phyloP scores from a whole-genome alignment of 2,329 filamentous ascomycete species.

The Penicillium sp. region DNA sequence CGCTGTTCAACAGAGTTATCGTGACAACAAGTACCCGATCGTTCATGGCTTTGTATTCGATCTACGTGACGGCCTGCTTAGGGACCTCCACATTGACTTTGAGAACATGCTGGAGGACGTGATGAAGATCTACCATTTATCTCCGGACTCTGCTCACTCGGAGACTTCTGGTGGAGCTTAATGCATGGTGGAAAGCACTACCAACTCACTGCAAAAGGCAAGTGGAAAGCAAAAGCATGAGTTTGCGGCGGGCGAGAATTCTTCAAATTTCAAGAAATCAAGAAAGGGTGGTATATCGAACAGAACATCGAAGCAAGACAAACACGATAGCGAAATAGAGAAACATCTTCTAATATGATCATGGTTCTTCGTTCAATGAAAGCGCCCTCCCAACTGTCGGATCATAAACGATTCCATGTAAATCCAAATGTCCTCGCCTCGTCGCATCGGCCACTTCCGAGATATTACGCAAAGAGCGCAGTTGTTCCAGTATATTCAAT shows the following conservation, averaged over 20 bases:
- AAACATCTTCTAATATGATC: not conserved
- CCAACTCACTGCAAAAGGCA: not conserved
- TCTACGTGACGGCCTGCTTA: constrained; percentile 70
- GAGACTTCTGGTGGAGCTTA: constrained; percentile 5
- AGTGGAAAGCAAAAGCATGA: not conserved
- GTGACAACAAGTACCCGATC: constrained; percentile 67
- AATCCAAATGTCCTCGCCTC: constrained; percentile 15
- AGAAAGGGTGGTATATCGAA: not conserved
- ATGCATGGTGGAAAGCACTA: not conserved
- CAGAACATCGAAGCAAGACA: not conserved
- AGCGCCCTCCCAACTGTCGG: constrained; percentile 12
- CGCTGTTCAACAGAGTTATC: constrained; percentile 66
- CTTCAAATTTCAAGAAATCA: not conserved
- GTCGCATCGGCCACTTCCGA: constrained; percentile 24
- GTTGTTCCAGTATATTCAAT: constrained; percentile 31
- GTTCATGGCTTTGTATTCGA: constrained; percentile 78
- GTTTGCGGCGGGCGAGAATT: not conserved
- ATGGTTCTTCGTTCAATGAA: constrained; percentile 15
- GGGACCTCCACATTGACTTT: constrained; percentile 68
- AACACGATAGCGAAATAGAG: not conserved
- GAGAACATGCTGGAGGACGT: constrained; percentile 57
- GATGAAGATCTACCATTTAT: constrained; percentile 30
- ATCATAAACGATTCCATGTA: constrained; percentile 31
- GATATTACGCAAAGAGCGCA: constrained; percentile 24
- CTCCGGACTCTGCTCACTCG: constrained; percentile 2